phyloP scores from a whole-genome alignment of 2,329 filamentous ascomycete species.

The Aureobasidium namibiae region DNA sequence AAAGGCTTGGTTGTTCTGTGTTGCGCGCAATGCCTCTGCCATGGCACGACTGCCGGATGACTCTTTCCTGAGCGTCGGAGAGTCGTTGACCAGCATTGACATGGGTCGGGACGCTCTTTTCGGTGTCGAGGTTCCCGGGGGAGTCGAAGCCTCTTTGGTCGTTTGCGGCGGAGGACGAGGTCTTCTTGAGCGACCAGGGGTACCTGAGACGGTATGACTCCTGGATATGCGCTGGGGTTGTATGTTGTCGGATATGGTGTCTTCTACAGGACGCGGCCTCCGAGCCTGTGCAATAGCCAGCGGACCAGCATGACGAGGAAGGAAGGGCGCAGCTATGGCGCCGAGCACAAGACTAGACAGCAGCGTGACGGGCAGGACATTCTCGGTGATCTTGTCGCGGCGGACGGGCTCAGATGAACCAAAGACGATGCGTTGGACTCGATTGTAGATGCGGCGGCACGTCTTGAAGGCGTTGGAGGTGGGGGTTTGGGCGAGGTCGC shows the following conservation, averaged over 20 bases:
- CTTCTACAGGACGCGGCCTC: slow-evolving; percentile 58
- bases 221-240: slow-evolving; percentile 51
- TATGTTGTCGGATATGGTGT: slow-evolving; percentile 52
- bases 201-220: slow-evolving; percentile 58
- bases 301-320: slow-evolving; percentile 72
- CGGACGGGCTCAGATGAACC: slow-evolving; percentile 61
- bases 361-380: slow-evolving; percentile 70
- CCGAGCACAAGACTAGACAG: slow-evolving; percentile 73
- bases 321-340: slow-evolving; percentile 63
- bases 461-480: slow-evolving; percentile 73
- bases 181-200: slow-evolving; percentile 35
- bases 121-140: not conserved
- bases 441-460: slow-evolving; percentile 77
- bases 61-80: not conserved
- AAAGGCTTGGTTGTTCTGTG: slow-evolving; percentile 22
- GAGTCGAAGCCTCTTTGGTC: not conserved
- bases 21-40: slow-evolving; percentile 23
- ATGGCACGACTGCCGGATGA: not conserved
- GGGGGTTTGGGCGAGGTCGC: slow-evolving; percentile 68
- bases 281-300: slow-evolving; percentile 74
- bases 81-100: not conserved
- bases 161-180: slow-evolving; percentile 27
- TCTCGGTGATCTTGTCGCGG: slow-evolving; percentile 72
- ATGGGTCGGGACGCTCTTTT: slow-evolving; percentile 2
- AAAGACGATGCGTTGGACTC: slow-evolving; percentile 81